These are phyloP conservation scores for Achaetomiella virescens DNA, from an alignment of 495 filamentous ascomycete species.

Conservation along the genomic window DNA sequence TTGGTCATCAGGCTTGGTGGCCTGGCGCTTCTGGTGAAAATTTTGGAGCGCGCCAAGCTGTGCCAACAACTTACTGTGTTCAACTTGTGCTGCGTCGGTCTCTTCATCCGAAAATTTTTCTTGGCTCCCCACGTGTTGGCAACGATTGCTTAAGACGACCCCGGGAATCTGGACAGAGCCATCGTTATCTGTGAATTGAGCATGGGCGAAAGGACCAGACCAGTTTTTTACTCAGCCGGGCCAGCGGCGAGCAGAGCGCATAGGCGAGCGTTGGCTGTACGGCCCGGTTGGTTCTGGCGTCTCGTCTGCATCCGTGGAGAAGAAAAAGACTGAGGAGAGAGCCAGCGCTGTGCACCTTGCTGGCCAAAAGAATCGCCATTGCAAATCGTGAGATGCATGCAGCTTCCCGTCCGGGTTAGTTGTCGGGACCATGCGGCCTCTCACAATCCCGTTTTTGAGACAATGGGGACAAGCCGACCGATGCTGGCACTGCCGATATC, in stretches of 20 bases:
- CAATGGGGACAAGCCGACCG: background rate
- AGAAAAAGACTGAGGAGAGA: background rate
- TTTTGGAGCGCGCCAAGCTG: background rate
- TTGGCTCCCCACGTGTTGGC: constrained; percentile 8
- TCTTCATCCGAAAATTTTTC: constrained; percentile 6
- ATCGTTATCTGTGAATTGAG: background rate
- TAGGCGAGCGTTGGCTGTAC: constrained; percentile 8
- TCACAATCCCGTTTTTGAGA: background rate
- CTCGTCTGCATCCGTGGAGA: background rate
- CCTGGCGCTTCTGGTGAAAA: constrained; percentile 15
- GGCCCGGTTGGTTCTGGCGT: constrained; percentile 11
- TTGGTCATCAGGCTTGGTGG: too few species aligned
- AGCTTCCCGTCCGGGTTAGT: background rate
- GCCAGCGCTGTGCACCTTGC: background rate
- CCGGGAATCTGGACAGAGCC: background rate
- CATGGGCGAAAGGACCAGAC: background rate
- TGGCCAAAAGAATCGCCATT: background rate
- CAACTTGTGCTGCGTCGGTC: background rate
- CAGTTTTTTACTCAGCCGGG: constrained; percentile 6
- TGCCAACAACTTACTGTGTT: too few species aligned
- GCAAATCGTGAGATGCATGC: background rate
- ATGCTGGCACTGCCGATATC: background rate
- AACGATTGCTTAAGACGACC: background rate
- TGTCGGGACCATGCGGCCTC: background rate
- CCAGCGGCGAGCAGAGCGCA: background rate